Evolutionary conservation across 257 asterid genomes (phyloP).

Genomic region (Leptodermis oblonga): DNA sequence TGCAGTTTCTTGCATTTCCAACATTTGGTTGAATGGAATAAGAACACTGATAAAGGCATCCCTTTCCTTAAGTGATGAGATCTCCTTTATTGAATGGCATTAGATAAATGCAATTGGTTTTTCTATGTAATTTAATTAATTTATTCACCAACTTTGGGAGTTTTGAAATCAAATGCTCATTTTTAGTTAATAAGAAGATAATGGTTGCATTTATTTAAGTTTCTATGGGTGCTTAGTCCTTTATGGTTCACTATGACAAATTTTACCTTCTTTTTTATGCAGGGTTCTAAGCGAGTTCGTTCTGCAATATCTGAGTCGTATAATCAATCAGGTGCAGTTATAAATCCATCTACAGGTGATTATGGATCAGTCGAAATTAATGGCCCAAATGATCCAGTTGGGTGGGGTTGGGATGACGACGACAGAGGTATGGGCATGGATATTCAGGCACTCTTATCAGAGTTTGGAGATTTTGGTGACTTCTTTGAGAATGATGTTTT

Average conservation of each 20-base stretch:
- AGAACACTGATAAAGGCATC: not conserved
- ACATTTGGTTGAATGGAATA: not conserved
- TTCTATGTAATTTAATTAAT: too few relatives aligned
- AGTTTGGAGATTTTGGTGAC: conserved; percentile 98
- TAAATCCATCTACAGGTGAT: conserved; percentile 66
- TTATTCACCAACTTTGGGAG: too few relatives aligned
- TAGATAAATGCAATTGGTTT: not conserved
- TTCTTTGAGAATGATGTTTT: conserved; percentile 80
- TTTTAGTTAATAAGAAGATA: not conserved
- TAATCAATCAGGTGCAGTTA: conserved; percentile 69
- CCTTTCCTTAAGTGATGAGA: too few relatives aligned
- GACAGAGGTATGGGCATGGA: conserved; percentile 77
- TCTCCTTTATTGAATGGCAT: not conserved
- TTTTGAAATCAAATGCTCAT: not conserved
- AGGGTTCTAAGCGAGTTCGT: conserved; percentile 82
- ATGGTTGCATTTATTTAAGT: not conserved
- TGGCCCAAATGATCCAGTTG: conserved; percentile 53
- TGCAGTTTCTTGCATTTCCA: not conserved
- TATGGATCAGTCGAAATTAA: conserved; percentile 67
- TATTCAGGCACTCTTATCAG: conserved; percentile 81
- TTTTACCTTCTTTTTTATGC: conserved; percentile 14
- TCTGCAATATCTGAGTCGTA: conserved; percentile 76
- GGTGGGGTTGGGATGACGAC: conserved; percentile 95
- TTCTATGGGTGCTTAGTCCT: not conserved
- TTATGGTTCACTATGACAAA: conserved; percentile 2